Conservation (phyloP, 345 rosid genomes). For the Nasturtium officinale region DNA sequence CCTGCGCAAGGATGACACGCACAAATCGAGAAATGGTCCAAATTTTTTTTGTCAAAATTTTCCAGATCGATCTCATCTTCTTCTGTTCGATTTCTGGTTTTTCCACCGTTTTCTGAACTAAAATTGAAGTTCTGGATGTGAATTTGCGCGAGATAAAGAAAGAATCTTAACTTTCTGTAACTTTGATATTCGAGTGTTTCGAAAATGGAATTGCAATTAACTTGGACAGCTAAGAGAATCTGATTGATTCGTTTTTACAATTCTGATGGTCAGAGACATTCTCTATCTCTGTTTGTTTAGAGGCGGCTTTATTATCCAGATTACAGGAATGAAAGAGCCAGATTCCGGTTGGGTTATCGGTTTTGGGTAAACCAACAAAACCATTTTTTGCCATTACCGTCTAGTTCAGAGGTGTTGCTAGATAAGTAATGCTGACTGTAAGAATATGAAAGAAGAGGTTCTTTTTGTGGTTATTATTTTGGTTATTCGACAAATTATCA, state of each 20-base stretch:
- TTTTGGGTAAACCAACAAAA: neutral
- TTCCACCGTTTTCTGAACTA: too few species aligned
- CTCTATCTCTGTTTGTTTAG: neutral
- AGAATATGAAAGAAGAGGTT: neutral
- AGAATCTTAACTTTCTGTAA: neutral
- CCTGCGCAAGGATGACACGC: conserved; percentile 24
- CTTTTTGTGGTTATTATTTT: neutral
- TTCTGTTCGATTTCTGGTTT: neutral
- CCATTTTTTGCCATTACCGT: neutral
- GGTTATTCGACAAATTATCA: neutral
- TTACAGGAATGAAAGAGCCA: neutral
- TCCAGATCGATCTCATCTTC: neutral
- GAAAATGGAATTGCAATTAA: neutral
- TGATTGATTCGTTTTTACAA: neutral
- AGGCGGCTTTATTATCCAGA: conserved; percentile 1
- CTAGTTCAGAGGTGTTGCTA: neutral
- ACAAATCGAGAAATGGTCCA: conserved; percentile 10
- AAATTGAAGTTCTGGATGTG: too few species aligned
- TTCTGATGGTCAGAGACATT: conserved; percentile 6
- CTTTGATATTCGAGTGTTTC: neutral
- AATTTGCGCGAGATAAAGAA: too few species aligned
- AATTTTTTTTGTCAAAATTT: neutral
- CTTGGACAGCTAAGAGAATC: neutral
- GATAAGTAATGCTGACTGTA: neutral
- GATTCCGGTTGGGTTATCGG: neutral